Evolutionary conservation across 805 yeast genomes (phyloP).

Genomic region (Phaffomyces opuntiae): DNA sequence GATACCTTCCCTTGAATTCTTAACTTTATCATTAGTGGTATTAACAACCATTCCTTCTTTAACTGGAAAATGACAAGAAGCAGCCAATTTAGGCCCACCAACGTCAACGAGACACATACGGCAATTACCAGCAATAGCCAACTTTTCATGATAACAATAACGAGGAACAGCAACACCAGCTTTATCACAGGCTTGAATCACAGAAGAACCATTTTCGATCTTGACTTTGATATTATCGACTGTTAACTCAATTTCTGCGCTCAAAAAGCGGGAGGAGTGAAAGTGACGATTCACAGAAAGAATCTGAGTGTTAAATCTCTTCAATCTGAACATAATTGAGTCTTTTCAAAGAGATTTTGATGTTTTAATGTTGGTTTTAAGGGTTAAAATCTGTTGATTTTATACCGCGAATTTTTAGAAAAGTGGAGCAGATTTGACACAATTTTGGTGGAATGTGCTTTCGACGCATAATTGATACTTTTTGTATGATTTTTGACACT

Average conservation of each 20-base stretch:
- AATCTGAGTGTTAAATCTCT: no score
- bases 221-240: slow-evolving; percentile 66
- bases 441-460: neutral
- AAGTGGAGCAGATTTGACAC: neutral
- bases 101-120: slow-evolving; percentile 90
- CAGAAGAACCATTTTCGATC: slow-evolving; percentile 81
- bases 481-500: neutral
- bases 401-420: neutral
- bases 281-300: neutral
- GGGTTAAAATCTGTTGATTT: neutral
- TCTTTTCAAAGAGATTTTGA: neutral
- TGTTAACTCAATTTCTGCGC: slow-evolving; percentile 47
- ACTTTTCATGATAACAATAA: slow-evolving; percentile 86
- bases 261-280: slow-evolving; percentile 24
- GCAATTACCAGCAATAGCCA: slow-evolving; percentile 88
- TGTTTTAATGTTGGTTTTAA: neutral
- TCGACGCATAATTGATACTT: no score
- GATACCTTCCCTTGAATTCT: slow-evolving; percentile 82
- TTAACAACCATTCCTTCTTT: slow-evolving; percentile 82
- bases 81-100: slow-evolving; percentile 83
- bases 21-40: slow-evolving; percentile 71
- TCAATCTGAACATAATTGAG: no score
- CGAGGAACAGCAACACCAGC: slow-evolving; percentile 87
- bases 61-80: slow-evolving; percentile 91
- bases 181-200: slow-evolving; percentile 86